Evolutionary conservation across 2,329 filamentous ascomycete species (phyloP), one percentile per base, ranked within the genome.

Genomic region (Diaporthe vaccinii): DNA sequence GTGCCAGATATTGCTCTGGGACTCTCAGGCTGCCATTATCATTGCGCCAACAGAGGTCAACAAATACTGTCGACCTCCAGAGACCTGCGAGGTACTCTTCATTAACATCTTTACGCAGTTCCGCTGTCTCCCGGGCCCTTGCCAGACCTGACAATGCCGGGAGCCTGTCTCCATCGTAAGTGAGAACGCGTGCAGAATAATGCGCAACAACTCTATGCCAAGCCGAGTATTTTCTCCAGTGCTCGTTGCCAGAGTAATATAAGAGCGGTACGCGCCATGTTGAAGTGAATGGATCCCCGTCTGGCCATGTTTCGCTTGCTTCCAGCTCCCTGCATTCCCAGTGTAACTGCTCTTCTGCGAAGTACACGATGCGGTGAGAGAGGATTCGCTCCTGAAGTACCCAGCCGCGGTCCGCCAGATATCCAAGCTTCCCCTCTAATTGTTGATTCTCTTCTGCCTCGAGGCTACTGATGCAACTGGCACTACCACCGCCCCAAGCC

Each of bases 281-380:
- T 31, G 25, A 15, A 2, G 25, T 36, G 9, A 36, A 8, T 8
- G 34, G 34, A 8, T 5, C 36, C 36, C 36, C 36, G 2, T 62
- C 70, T 6, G 70, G 70, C 57, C 41, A 44, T 14, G 15, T 14
- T 36, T 71, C 73, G 41, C 36, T 58, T n/a, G 57, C 73, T 57
- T 71, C 39, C 2, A 74, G 67, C 46, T 57, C 20, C 25, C 31
- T 57, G 17, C 72, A 73, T 9, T 73, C 72, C 72, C 72, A 73
- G 22, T 51, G 28, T 4, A 73, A 46, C 51, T 73, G 28, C 17
- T 67, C 25, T 17, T 46, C 31, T 51, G 55, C 61, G 14, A 73
- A 68, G 59, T 73, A 36, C 17, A 73, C 39, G 34, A 59, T 57
- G 20, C 72, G 72, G 8, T 15, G 72, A n/a, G 72, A 59, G 3